phyloP scores from a whole-genome alignment of 2,329 filamentous ascomycete species.

The Cadophora sp. region DNA sequence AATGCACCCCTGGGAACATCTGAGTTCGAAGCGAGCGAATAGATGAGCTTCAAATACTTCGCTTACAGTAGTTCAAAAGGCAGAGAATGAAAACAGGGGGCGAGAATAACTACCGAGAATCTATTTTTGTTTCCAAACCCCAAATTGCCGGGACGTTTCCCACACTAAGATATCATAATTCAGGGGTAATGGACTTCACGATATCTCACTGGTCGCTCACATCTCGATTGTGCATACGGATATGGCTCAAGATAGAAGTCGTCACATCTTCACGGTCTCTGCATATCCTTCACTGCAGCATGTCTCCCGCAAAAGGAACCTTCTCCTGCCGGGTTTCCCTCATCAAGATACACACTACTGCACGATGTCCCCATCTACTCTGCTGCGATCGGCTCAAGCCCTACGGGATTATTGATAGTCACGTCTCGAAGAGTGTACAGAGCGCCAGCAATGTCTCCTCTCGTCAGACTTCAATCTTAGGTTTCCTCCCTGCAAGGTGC shows the following conservation, averaged over 20 bases:
- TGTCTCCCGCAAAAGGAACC: neutral
- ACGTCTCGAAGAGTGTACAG: neutral
- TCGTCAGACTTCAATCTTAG: neutral
- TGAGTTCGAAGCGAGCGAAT: conserved; percentile 4
- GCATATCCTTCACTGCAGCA: conserved; percentile 1
- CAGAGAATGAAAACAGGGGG: neutral
- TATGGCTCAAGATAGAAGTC: conserved; percentile 12
- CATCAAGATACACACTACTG: neutral
- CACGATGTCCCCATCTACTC: neutral
- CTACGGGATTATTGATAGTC: neutral
- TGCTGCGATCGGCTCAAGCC: neutral
- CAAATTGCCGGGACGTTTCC: conserved; percentile 8
- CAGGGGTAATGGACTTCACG: conserved; percentile 1
- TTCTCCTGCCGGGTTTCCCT: neutral
- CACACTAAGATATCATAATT: neutral
- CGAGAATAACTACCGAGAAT: conserved; percentile 14
- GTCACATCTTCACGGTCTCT: conserved; percentile 5
- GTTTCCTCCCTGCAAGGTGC: neutral
- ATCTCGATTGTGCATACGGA: conserved; percentile 3
- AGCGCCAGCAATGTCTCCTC: conserved; percentile 2
- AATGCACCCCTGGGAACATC: neutral
- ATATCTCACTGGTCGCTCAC: neutral
- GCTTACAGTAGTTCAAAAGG: too few relatives aligned
- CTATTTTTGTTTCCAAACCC: conserved; percentile 19
- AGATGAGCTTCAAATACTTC: neutral